Evolutionary conservation across 805 yeast genomes (phyloP), one percentile per base, ranked within the genome.

Genomic region (Clavispora carvajalis): DNA sequence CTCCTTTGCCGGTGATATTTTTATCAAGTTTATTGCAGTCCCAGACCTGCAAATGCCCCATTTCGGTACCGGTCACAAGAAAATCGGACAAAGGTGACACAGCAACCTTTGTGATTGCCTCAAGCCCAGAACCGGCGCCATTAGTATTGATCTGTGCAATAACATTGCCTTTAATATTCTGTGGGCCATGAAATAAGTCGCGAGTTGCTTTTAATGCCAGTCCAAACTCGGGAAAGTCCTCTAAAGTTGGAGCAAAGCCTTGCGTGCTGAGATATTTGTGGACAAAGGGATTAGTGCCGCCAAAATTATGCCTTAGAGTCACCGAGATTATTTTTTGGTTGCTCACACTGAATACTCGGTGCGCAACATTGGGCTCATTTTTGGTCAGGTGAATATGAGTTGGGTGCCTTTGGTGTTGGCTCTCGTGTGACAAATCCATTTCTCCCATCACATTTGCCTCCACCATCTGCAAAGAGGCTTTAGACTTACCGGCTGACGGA

Each of bases 11-110:
- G 8, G 74, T 63, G 3, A 80, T 76, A 30, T 82, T 84, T 40
- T 74, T 74, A 38, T 81, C 87, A 26, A 90, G 62, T 43, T 79
- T 76, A 8, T 64, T 52, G 1, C 81, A 60, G 54, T 87, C 95
- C 97, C 97, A 93, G 0, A 91, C 60, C 47, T 79, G 82, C 29
- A 93, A 53, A 1, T 65, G 55, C 0, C 97, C 96, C 22, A 74
- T 73, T 36, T 80, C 84, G 7, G 93, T 86, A 2, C 89, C 95
- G 2, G 93, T 80, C 2, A 88, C 64, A 47, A 91, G 80, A 47
- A 77, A 82, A 18, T 75, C 74, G 12, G 78, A 73, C 22, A 82
- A 80, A 0, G 83, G 80, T 5, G 85, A 72, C 0, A 77, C 73
- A 1, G 71, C 76, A 7, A 88, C 55, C 21, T 80, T 63, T 17